phyloP scores from a whole-genome alignment of 2,329 filamentous ascomycete genomes.

The Peltaster fructicola region DNA sequence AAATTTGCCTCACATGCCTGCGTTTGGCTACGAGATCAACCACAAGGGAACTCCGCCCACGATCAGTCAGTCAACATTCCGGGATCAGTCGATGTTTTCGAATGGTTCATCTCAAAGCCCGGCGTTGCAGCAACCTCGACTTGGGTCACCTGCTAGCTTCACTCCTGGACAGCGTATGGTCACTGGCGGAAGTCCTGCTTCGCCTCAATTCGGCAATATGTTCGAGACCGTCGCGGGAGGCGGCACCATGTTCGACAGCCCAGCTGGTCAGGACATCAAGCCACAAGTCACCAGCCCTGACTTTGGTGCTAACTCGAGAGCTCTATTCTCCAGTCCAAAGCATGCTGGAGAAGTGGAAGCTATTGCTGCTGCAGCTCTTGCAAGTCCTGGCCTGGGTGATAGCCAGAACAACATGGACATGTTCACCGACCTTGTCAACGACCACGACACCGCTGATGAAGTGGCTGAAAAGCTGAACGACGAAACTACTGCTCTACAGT shows the following conservation, averaged over 20 bases:
- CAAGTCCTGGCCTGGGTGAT: no score
- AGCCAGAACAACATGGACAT: no score
- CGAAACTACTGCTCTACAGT: no score
- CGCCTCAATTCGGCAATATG: constrained; percentile 12
- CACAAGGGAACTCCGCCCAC: constrained; percentile 4
- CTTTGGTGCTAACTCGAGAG: constrained; percentile 3
- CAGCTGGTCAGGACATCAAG: constrained; percentile 5
- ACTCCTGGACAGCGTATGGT: constrained; percentile 6
- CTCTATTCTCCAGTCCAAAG: no score
- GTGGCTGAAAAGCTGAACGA: no score
- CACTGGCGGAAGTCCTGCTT: constrained; percentile 7
- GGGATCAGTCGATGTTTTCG: constrained; percentile 14
- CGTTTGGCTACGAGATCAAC: constrained; percentile 10
- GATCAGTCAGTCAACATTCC: constrained; percentile 8
- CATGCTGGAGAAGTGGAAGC: no score
- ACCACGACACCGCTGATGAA: no score
- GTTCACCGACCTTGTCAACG: no score
- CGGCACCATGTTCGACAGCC: constrained; percentile 14
- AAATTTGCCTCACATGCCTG: constrained; percentile 7
- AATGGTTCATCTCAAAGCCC: constrained; percentile 4
- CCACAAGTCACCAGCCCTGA: constrained; percentile 4
- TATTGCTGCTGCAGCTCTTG: no score
- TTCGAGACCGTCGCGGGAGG: constrained; percentile 8
- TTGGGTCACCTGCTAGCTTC: constrained; percentile 14
- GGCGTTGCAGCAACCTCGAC: constrained; percentile 7